Conservation (phyloP, 257 asterid genomes). For the Scutellaria galericulata region DNA sequence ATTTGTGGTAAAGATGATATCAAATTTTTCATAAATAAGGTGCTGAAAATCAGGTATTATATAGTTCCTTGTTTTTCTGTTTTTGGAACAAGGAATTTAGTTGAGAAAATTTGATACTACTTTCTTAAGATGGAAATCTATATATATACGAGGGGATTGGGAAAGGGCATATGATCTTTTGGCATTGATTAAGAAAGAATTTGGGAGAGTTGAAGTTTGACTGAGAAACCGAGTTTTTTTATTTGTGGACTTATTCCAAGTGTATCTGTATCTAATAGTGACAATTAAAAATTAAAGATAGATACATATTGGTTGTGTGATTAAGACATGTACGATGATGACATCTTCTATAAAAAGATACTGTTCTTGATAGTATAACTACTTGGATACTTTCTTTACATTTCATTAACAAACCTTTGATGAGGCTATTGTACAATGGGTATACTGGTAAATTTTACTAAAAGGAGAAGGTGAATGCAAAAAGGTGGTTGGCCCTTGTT, state of each 20-base stretch:
- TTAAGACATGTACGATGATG: background rate
- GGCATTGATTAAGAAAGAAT: slow-evolving; percentile 27
- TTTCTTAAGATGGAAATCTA: slow-evolving; percentile 23
- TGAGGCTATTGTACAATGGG: background rate
- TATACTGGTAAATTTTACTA: no score
- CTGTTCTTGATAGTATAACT: background rate
- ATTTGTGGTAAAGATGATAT: background rate
- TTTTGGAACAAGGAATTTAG: slow-evolving; percentile 21
- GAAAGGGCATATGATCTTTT: slow-evolving; percentile 20
- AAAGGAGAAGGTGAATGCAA: no score
- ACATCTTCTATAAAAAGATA: background rate
- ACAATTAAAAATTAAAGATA: no score
- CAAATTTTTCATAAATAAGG: background rate
- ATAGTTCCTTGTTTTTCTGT: background rate
- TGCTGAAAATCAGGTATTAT: slow-evolving; percentile 16
- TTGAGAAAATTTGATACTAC: slow-evolving; percentile 25
- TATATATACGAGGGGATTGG: slow-evolving; percentile 23
- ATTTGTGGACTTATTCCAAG: slow-evolving; percentile 38
- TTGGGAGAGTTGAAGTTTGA: slow-evolving; percentile 64
- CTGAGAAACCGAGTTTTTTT: slow-evolving; percentile 68
- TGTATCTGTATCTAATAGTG: no score
- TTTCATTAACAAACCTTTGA: no score
- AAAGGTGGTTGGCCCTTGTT: no score
- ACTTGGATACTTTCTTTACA: background rate
- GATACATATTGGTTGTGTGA: background rate